Evolutionary conservation across 495 filamentous ascomycete species (phyloP).

Genomic region (Xylaria telfairii): DNA sequence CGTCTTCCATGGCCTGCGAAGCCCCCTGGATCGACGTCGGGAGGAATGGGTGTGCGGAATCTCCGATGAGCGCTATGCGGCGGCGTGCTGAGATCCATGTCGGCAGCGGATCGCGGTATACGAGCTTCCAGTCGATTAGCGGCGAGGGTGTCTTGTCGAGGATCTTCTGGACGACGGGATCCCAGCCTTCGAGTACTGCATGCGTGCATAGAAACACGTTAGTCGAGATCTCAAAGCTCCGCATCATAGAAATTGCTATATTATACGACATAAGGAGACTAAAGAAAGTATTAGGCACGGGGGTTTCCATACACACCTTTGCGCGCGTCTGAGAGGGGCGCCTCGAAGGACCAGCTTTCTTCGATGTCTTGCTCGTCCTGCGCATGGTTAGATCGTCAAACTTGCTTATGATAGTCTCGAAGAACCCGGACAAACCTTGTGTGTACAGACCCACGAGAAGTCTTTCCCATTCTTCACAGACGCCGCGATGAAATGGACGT

Average conservation of each 20-base stretch:
- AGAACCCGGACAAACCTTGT: slow-evolving; percentile 48
- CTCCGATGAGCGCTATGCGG: slow-evolving; percentile 69
- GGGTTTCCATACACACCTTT: too few species aligned
- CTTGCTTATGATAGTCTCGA: too few species aligned
- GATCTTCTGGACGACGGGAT: slow-evolving; percentile 64
- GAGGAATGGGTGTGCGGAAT: slow-evolving; percentile 76
- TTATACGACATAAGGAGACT: too few species aligned
- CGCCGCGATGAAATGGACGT: slow-evolving; percentile 69
- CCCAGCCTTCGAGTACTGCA: slow-evolving; percentile 70
- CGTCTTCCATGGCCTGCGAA: slow-evolving; percentile 77
- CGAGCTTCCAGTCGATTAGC: slow-evolving; percentile 74
- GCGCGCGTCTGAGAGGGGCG: slow-evolving; percentile 64
- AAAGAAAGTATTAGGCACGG: too few species aligned
- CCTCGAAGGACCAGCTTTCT: slow-evolving; percentile 69
- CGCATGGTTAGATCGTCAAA: not conserved
- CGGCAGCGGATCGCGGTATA: slow-evolving; percentile 72
- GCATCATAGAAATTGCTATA: too few species aligned
- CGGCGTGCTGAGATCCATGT: slow-evolving; percentile 66
- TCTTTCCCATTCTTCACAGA: slow-evolving; percentile 67
- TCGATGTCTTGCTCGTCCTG: slow-evolving; percentile 62
- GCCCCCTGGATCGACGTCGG: slow-evolving; percentile 76
- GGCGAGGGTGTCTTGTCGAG: slow-evolving; percentile 64
- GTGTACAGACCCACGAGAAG: slow-evolving; percentile 75
- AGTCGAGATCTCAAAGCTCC: too few species aligned
- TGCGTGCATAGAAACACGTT: too few species aligned